These are phyloP conservation scores for Paxillus ammoniavirescens DNA, from an alignment of 768 basidiomycete genomes.

Conservation along the genomic window DNA sequence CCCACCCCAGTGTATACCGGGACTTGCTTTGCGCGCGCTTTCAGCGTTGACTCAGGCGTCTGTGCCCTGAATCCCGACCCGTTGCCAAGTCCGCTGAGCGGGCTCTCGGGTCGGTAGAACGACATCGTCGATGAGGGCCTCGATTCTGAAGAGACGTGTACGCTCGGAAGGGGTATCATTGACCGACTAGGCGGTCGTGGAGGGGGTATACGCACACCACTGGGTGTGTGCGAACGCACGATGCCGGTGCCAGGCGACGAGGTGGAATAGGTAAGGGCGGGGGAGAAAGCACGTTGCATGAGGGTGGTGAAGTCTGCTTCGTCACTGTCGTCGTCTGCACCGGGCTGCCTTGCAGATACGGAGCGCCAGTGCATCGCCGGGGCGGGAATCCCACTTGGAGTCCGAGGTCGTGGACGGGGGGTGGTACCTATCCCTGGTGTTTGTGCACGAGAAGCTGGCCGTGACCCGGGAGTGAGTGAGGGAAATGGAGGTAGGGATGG, in stretches of 20 bases:
- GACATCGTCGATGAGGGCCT: slow-evolving; percentile 74
- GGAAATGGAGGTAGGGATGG: slow-evolving; percentile 36
- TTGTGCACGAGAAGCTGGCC: slow-evolving; percentile 56
- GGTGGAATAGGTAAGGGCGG: slow-evolving; percentile 48
- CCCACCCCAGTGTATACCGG: slow-evolving; percentile 48
- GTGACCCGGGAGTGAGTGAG: slow-evolving; percentile 26
- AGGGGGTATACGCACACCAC: slow-evolving; percentile 45
- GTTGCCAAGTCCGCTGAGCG: slow-evolving; percentile 35
- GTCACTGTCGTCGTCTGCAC: slow-evolving; percentile 43
- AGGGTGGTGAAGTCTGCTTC: slow-evolving; percentile 42
- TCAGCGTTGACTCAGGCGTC: slow-evolving; percentile 65
- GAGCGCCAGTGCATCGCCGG: slow-evolving; percentile 53
- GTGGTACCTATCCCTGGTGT: slow-evolving; percentile 47
- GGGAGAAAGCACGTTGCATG: slow-evolving; percentile 63
- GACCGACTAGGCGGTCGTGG: slow-evolving; percentile 80
- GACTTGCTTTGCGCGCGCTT: slow-evolving; percentile 58
- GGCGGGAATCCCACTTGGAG: slow-evolving; percentile 76
- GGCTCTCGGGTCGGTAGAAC: slow-evolving; percentile 56
- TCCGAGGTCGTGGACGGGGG: slow-evolving; percentile 72
- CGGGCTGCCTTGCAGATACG: slow-evolving; percentile 46
- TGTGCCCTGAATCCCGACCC: slow-evolving; percentile 50
- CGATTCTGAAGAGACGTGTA: slow-evolving; percentile 68
- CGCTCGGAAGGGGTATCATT: slow-evolving; percentile 76
- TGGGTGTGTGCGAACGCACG: slow-evolving; percentile 39
- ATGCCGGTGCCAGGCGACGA: slow-evolving; percentile 37